Percentiles rank a stretch among this genome's conserved stretches.
These are phyloP conservation scores for Maudiozyma barnettii DNA, from an alignment of 805 yeast genomes.

Conservation along the genomic window DNA sequence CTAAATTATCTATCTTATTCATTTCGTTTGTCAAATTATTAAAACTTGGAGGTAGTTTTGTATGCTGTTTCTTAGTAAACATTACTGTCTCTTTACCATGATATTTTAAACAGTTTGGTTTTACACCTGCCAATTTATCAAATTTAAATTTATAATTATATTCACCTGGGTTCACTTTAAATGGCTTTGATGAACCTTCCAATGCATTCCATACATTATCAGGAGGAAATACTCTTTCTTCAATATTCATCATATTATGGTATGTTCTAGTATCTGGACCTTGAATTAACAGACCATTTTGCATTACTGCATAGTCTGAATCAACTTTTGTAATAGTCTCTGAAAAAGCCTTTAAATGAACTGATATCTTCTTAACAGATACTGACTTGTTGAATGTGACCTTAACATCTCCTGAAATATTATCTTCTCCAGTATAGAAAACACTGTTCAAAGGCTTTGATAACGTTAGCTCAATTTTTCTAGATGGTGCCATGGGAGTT, in stretches of 20 bases:
- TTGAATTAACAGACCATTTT: slow-evolving; percentile 20
- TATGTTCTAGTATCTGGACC: slow-evolving; percentile 21
- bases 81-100: slow-evolving; percentile 16
- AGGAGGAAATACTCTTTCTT: slow-evolving; percentile 25
- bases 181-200: slow-evolving; percentile 23
- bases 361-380: slow-evolving; percentile 32
- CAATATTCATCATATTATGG: slow-evolving; percentile 17
- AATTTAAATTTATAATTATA: slow-evolving; percentile 22
- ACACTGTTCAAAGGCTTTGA: slow-evolving; percentile 24
- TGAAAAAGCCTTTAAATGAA: slow-evolving; percentile 40
- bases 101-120: slow-evolving; percentile 19
- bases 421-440: slow-evolving; percentile 23
- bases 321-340: slow-evolving; percentile 23
- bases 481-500: slow-evolving; percentile 15
- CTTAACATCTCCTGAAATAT: slow-evolving; percentile 21
- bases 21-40: slow-evolving; percentile 20
- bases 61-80: slow-evolving; percentile 15
- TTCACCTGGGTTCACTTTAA: slow-evolving; percentile 22
- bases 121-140: slow-evolving; percentile 16
- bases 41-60: slow-evolving; percentile 25
- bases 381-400: slow-evolving; percentile 18
- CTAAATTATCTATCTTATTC: slow-evolving; percentile 18
- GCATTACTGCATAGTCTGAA: slow-evolving; percentile 14
- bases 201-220: slow-evolving; percentile 27
- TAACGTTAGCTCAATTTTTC: slow-evolving; percentile 11